A percentile compares a stretch with the other conserved stretches of the same genome.
Conservation (phyloP, 2,329 filamentous ascomycete species). For the Colletotrichum noveboracense region DNA sequence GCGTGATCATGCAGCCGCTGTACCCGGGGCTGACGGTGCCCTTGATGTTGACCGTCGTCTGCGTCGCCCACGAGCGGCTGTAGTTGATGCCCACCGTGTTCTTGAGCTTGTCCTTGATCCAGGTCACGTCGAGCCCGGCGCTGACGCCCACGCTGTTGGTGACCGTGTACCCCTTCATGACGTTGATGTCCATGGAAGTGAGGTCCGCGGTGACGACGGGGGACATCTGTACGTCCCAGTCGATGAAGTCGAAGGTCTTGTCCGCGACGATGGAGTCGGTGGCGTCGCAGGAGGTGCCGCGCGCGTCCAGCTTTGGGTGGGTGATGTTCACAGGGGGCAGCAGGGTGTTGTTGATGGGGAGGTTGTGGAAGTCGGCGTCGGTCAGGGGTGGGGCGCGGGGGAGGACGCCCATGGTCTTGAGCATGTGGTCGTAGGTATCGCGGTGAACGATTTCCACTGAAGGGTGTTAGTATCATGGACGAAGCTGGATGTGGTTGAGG, state of each 20-base stretch:
- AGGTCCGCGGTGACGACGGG: neutral
- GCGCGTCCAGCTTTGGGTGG: neutral
- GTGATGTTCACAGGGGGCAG: neutral
- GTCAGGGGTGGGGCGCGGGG: neutral
- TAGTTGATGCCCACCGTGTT: neutral
- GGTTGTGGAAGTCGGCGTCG: neutral
- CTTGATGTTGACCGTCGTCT: neutral
- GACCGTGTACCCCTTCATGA: neutral
- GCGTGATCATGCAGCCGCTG: neutral
- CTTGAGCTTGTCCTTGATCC: neutral
- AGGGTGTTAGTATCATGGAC: neutral
- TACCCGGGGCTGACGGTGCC: neutral
- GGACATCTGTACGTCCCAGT: constrained; percentile 14
- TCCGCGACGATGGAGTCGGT: neutral
- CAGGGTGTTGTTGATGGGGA: neutral
- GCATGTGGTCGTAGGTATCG: neutral
- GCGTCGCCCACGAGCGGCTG: neutral
- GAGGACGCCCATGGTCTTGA: neutral
- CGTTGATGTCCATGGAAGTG: neutral
- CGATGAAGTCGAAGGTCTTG: neutral
- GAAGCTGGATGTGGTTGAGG: neutral
- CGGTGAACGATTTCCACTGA: neutral
- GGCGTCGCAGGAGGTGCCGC: neutral
- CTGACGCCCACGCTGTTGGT: neutral
- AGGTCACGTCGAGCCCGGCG: neutral